Percentiles rank a stretch among this genome's conserved stretches.
Conservation (phyloP, 164 flowering plant genomes). For the Annona cherimola region DNA sequence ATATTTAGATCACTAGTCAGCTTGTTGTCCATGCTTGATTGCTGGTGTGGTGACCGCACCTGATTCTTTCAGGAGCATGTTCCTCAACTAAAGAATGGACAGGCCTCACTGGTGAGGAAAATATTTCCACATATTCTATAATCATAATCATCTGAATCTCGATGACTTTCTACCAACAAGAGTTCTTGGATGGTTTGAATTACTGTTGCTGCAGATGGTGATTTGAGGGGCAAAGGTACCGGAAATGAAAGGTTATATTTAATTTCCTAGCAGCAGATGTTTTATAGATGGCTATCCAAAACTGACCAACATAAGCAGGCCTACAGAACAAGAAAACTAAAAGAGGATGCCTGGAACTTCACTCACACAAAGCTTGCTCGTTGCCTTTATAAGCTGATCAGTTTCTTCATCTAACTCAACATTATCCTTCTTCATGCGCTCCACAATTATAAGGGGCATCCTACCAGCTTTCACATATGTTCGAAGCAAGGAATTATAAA, state of each 20-base stretch:
- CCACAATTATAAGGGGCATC: constrained; percentile 77
- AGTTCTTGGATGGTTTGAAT: too few species aligned
- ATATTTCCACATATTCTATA: too few species aligned
- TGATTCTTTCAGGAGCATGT: too few species aligned
- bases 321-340: constrained; percentile 4
- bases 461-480: constrained; percentile 74
- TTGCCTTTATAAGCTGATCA: constrained; percentile 40
- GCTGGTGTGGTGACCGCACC: too few species aligned
- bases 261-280: neutral
- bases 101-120: too few species aligned
- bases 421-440: constrained; percentile 75
- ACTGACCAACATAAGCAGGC: neutral
- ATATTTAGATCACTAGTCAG: too few species aligned
- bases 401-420: constrained; percentile 65
- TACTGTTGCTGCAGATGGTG: too few species aligned
- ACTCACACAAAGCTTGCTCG: constrained; percentile 64
- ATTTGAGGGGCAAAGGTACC: too few species aligned
- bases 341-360: constrained; percentile 38
- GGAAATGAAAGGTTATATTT: neutral
- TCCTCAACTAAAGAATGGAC: too few species aligned
- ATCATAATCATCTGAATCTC: too few species aligned
- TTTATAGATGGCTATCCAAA: neutral
- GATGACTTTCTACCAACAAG: too few species aligned
- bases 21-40: too few species aligned
- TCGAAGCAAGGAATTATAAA: constrained; percentile 62